Percentiles rank a stretch among this genome's conserved stretches.
phyloP scores from a whole-genome alignment of 257 asterid genomes.

The Nicotiana noctiflora region DNA sequence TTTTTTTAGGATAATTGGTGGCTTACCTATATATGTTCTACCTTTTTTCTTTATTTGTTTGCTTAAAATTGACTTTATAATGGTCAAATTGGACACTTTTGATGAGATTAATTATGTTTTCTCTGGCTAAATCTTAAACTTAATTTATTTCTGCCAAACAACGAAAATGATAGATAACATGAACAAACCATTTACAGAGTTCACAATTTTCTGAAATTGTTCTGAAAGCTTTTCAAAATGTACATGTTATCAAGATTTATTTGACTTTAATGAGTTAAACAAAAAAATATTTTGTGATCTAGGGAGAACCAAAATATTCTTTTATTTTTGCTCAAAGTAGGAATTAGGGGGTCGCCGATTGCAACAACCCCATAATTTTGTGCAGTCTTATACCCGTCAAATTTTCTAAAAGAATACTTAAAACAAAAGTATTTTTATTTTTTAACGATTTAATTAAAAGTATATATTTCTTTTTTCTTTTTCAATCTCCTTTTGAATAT shows the following conservation, averaged over 20 bases:
- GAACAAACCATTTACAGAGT: not conserved
- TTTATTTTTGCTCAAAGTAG: not conserved
- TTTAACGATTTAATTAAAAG: not conserved
- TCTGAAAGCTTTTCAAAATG: not conserved
- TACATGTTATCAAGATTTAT: not conserved
- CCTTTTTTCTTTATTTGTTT: not conserved
- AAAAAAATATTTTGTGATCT: not conserved
- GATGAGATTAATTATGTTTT: not conserved
- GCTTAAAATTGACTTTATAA: not conserved
- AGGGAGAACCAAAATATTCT: not conserved
- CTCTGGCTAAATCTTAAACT: not conserved
- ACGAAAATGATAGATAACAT: not conserved
- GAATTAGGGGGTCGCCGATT: too few relatives aligned
- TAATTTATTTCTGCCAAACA: not conserved
- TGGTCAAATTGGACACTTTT: not conserved
- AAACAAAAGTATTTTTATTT: not conserved
- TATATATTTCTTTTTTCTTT: not conserved
- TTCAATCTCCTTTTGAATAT: not conserved
- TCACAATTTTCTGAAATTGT: not conserved
- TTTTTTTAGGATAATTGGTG: too few relatives aligned
- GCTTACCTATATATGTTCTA: too few relatives aligned
- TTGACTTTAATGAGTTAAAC: not conserved
- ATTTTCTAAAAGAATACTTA: not conserved
- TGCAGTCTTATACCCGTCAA: not conserved
- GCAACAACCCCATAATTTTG: not conserved